Base-by-base conservation (phyloP, 805 yeast genomes). In the Saturnispora zaruensis region DNA sequence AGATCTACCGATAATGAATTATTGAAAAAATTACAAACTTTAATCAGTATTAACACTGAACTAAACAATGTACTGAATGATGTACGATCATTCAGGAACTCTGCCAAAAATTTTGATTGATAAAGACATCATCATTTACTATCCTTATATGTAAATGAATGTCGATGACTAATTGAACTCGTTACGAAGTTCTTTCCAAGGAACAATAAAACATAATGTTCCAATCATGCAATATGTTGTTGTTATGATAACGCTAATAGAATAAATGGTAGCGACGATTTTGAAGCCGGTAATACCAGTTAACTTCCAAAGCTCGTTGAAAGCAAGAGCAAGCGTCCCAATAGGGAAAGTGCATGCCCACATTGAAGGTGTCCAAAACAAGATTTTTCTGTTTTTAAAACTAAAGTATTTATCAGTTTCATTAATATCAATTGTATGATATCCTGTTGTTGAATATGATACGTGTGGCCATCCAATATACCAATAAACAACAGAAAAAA, bases 271-370 rank as follows among this genome's bases (percentile, higher is more conserved):
- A 13, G 83, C 77, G 24, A 86, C 55, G 8, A 82, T 81, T 54
- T 77, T 72, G 65, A 87, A 85, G 0, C 85, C 78, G 9, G 64
- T 59, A 55, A 84, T 61, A 2, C 75, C 75, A 44, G 76, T 77
- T 2, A 74, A 61, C 3, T 53, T 57, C 40, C 71, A 81, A 18
- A 88, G 60, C 56, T 78, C 75, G 8, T 70, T 64, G 51, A 78
- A 74, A 2, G 87, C 78, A 13, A 84, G 62, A 0, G 83, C 71
- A 82, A 86, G 80, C 0, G 95, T 87, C 2, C 96, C 96, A 57
- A 88, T 59, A 4, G 96, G 96, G 81, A 89, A 89, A 55, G 96
- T 85, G 71, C 85, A 77, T 16, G 89, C 81, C 96, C 96, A 86
- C 79, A 80, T 79, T 1, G 77, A 74, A 54, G 72, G 71, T 26